phyloP scores from a whole-genome alignment of 2,329 filamentous ascomycete genomes.

The Hypoxylon sp. region DNA sequence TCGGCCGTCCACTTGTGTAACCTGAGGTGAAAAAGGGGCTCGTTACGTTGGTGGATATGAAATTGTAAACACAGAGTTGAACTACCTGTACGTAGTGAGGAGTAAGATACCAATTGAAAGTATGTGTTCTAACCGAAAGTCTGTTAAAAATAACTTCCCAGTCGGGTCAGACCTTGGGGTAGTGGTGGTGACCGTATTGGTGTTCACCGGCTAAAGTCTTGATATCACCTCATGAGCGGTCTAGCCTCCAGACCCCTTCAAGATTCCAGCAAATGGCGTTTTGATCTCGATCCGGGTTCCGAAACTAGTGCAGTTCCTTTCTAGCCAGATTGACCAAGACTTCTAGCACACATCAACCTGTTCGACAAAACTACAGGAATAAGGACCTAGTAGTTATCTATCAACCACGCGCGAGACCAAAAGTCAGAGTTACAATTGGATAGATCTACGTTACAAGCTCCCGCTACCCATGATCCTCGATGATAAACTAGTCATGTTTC shows the following conservation, averaged over 20 bases:
- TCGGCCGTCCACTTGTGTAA: neutral
- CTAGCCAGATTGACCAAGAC: neutral
- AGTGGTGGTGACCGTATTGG: constrained; percentile 26
- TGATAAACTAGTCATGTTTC: constrained; percentile 3
- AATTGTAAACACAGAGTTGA: neutral
- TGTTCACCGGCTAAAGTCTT: constrained; percentile 40
- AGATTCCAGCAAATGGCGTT: constrained; percentile 9
- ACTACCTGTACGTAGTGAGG: neutral
- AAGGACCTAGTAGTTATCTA: neutral
- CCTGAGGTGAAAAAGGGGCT: neutral
- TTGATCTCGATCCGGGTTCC: constrained; percentile 15
- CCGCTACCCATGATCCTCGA: constrained; percentile 16
- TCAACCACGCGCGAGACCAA: neutral
- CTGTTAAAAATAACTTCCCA: constrained; percentile 30
- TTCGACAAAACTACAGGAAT: neutral
- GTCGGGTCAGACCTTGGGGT: constrained; percentile 10
- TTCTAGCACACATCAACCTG: neutral
- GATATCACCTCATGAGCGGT: constrained; percentile 33
- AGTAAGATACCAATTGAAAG: neutral
- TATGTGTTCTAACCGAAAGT: neutral
- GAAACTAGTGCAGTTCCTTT: neutral
- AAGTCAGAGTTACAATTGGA: neutral
- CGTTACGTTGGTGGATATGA: neutral
- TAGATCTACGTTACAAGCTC: neutral
- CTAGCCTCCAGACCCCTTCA: constrained; percentile 26